Evolutionary conservation across 148 eudicot genomes (phyloP), one percentile per base, ranked within the genome.

Genomic region (Arctostaphylos glauca): DNA sequence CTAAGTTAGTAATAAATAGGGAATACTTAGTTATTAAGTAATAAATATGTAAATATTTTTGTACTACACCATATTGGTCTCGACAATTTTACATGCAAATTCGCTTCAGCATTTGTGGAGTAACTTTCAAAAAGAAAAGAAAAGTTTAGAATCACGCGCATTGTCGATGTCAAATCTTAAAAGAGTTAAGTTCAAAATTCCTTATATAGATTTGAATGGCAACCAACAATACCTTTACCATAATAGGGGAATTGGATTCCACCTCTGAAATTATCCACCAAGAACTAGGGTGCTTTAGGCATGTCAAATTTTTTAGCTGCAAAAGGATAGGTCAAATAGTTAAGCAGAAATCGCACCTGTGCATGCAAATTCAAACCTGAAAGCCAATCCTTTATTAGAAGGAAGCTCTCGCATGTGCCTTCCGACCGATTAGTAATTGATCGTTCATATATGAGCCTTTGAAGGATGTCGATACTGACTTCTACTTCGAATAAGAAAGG

Each of bases 181-280:
- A 25, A 25, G 79, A 25, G 50, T 10, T 3, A 12, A 49, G 13
- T 23, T 52, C 15, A 46, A 13, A 47, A 46, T 73, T 43, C 18
- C 0, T n/a, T 19, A 0, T 47, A 9, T 13, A 18, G 14, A 38
- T n/a, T 15, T 77, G 13, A 10, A 14, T 5, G 44, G 66, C 48
- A 31, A 56, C 47, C n/a, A 38, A 41, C 41, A 3, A 52, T 76
- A 25, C 10, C 18, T 8, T 56, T 56, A 43, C 12, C 25, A 74
- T 5, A 23, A 60, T 46, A 12, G 54, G 54, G 25, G 81, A 79
- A 79, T 62, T 62, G 55, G 81, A 79, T 62, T 64, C 81, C n/a
- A 53, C 18, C 47, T 15, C 14, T 19, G 18, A 76, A 76, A 21
- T 23, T 66, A 10, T 23, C 9, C 10, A 21, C 1, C 38, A 31